Evolutionary conservation across 306 rosid genomes (phyloP), one percentile per base, ranked within the genome.

Genomic region (Hippophae rhamnoides): DNA sequence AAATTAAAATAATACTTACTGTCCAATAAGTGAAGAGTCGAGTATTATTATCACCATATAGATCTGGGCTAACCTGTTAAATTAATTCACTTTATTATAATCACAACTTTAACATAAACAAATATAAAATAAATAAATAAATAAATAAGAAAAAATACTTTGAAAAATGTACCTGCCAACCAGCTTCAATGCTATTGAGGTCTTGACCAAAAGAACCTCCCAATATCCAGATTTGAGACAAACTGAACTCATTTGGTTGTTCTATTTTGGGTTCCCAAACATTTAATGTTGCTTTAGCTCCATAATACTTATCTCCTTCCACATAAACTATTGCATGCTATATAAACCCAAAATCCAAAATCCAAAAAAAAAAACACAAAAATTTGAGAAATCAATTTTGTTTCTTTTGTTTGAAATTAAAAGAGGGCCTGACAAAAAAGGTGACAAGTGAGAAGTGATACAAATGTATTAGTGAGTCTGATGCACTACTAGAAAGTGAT

Each of bases 111-210:
- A 13, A 10, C 31, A 18, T 25, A 13, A 45, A 8, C 0, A 59
- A 18, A 46, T 13, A 18, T 7, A 11, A 0, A 13, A 64, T 52
- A 26, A 56, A 54, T 62, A 57, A 26, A n/a, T n/a, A n/a, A n/a
- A n/a, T n/a, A 57, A 44, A 42, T 5, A 49, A 13, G 11, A 48
- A 45, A 45, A 45, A 48, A 48, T 0, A 11, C 12, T 13, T 13
- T 7, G 14, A 47, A 10, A 23, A 14, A n/a, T 0, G 50, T 75
- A 92, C 98, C 98, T 92, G 99, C 99, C 99, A 92, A 54, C 99
- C 99, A 69, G 99, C 99, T 84, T 92, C 99, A 74, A 92, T 86
- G 83, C 99, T 92, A 72, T 92, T 92, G n/a, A 92, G 94, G 73
- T 92, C 99, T 86, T 88, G 86, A 69, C 99, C 99, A 64, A 92